Evolutionary conservation across 139 green algal genomes (phyloP).

Genomic region (Coccomyxa sp.): DNA sequence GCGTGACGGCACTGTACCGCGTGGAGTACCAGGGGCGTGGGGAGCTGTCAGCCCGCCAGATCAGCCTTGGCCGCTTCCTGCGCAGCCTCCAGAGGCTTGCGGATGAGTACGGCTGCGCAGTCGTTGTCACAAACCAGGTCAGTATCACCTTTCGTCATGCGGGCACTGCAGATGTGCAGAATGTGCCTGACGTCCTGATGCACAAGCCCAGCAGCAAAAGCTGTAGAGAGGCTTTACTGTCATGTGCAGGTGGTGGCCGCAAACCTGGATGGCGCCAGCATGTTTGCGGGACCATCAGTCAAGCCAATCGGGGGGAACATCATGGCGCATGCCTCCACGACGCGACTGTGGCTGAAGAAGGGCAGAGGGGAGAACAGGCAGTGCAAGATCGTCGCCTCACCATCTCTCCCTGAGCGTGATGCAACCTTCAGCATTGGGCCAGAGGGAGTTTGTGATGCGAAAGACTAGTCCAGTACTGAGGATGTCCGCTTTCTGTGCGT

Average conservation of each 20-base stretch:
- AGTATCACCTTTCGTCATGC: neutral
- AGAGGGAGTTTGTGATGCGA: slow-evolving; percentile 82
- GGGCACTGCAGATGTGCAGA: too few species aligned
- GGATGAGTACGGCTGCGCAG: slow-evolving; percentile 94
- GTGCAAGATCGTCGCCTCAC: slow-evolving; percentile 83
- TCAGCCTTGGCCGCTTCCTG: slow-evolving; percentile 81
- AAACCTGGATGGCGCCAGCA: slow-evolving; percentile 75
- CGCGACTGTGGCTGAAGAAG: slow-evolving; percentile 88
- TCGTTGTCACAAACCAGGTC: slow-evolving; percentile 97
- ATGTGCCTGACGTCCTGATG: too few species aligned
- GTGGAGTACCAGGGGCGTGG: slow-evolving; percentile 72
- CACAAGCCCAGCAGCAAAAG: too few species aligned
- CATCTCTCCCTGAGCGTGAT: slow-evolving; percentile 89
- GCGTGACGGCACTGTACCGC: slow-evolving; percentile 79
- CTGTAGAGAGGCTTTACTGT: too few species aligned
- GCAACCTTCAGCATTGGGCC: slow-evolving; percentile 84
- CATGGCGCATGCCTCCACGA: slow-evolving; percentile 99
- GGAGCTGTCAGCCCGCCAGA: slow-evolving; percentile 21
- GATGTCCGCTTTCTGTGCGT: too few species aligned
- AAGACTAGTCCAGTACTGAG: too few species aligned
- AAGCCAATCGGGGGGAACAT: slow-evolving; percentile 99
- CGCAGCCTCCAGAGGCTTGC: slow-evolving; percentile 82
- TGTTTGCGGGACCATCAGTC: slow-evolving; percentile 88
- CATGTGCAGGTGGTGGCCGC: slow-evolving; percentile 22
- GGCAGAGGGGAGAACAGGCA: slow-evolving; percentile 81